Conservation (phyloP, 1,284 basidiomycete species). For the Trichosporon faecale region DNA sequence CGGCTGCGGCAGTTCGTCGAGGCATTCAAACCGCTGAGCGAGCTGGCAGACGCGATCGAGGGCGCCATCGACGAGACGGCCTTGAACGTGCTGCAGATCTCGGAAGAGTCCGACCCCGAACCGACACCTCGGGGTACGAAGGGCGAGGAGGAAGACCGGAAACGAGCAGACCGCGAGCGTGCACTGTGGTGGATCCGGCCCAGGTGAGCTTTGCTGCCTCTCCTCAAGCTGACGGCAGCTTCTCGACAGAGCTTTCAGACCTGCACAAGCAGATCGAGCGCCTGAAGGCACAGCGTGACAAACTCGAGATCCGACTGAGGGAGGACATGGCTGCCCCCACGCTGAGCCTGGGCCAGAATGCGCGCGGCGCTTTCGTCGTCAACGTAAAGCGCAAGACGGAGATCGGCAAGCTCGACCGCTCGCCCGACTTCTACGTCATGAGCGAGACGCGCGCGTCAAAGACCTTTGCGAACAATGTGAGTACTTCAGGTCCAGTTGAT, state of each 20-base stretch:
- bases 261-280: slow-evolving; percentile 55
- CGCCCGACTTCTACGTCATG: slow-evolving; percentile 31
- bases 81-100: slow-evolving; percentile 25
- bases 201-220: slow-evolving; percentile 56
- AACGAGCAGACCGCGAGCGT: slow-evolving; percentile 35
- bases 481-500: too few relatives aligned
- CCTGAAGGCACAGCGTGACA: slow-evolving; percentile 28
- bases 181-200: slow-evolving; percentile 65
- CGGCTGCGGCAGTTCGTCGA: slow-evolving; percentile 57
- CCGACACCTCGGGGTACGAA: slow-evolving; percentile 22
- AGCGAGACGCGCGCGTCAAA: slow-evolving; percentile 43
- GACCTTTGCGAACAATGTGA: slow-evolving; percentile 67
- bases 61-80: slow-evolving; percentile 56
- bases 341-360: slow-evolving; percentile 13
- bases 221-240: slow-evolving; percentile 55
- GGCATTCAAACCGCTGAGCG: slow-evolving; percentile 59
- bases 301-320: slow-evolving; percentile 35
- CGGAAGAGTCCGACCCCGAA: slow-evolving; percentile 29
- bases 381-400: slow-evolving; percentile 54
- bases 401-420: slow-evolving; percentile 50
- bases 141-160: slow-evolving; percentile 26
- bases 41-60: slow-evolving; percentile 62
- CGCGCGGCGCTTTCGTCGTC: slow-evolving; percentile 19
- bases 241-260: slow-evolving; percentile 60
- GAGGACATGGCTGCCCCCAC: slow-evolving; percentile 57